Base-by-base conservation (phyloP, 176 grass and related monocot species). In the Thinopyrum elongatum region DNA sequence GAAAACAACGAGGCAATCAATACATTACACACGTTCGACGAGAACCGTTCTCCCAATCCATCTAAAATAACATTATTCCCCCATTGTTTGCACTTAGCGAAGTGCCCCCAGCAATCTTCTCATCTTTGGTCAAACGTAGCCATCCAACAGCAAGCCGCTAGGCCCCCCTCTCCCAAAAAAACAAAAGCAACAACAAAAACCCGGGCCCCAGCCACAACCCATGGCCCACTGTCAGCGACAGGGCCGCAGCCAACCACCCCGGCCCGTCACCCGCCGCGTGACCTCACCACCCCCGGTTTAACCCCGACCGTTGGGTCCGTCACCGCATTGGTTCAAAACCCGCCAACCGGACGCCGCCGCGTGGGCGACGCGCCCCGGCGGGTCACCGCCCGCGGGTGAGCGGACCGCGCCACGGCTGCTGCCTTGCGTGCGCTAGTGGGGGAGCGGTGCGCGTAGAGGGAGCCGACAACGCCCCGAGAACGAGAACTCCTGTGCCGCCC, bases 281-380 rank as follows among this genome's bases (percentile, higher is more conserved):
- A 87, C 12, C 68, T 84, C 84, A 87, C 81, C 89, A n/a, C 76
- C 7, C 22, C 4, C 27, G 0, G 3, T 23, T 2, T n/a, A 16
- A 30, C 64, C 19, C 76, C 36, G 81, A 87, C 89, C 89, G 89
- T 91, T 91, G 76, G 28, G 81, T 80, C 89, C 89, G 89, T 87
- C 84, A 76, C 69, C 27, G 6, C 47, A 8, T 25, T 47, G 69
- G 38, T 91, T 91, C 81, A 80, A 87, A 91, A 80, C 35, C 41
- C 11, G 2, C 85, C 76, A 87, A 61, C 7, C 1, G 0, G 0
- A 2, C 0, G 3, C 0, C 68, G 80, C 85, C 85, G 74, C 81
- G 80, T 84, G 25, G 23, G 0, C 10, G 8, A 8, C 0, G 4
- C 27, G 17, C 6, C 2, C 4, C 6, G 4, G 13, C 49, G 0